Percentiles rank a stretch among this genome's conserved stretches.
These are phyloP conservation scores for Beauveria caledonica DNA, from an alignment of 2,329 filamentous ascomycete genomes.

Conservation along the genomic window DNA sequence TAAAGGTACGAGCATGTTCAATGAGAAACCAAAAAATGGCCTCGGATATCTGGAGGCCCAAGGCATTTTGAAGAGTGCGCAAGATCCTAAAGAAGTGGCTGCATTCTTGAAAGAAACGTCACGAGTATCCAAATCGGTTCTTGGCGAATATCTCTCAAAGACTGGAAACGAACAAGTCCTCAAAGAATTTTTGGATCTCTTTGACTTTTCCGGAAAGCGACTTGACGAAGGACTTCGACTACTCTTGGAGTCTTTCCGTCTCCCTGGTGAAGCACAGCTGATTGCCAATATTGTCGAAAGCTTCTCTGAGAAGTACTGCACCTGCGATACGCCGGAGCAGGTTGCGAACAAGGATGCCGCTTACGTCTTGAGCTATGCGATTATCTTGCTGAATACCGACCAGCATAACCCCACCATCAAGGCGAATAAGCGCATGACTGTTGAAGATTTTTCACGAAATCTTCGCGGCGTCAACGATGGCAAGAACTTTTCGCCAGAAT, in stretches of 20 bases:
- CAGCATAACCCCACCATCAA: conserved; percentile 91
- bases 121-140: conserved; percentile 77
- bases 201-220: conserved; percentile 78
- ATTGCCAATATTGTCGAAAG: conserved; percentile 87
- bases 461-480: conserved; percentile 83
- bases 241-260: conserved; percentile 83
- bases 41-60: conserved; percentile 78
- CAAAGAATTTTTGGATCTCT: conserved; percentile 74
- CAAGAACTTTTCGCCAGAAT: conserved; percentile 75
- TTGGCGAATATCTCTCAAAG: conserved; percentile 92
- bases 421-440: conserved; percentile 71
- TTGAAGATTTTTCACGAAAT: conserved; percentile 76
- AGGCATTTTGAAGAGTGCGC: conserved; percentile 71
- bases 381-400: conserved; percentile 96
- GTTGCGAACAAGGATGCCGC: conserved; percentile 81
- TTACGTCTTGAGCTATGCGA: conserved; percentile 87
- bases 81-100: conserved; percentile 71
- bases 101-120: conserved; percentile 80
- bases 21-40: conserved; percentile 85
- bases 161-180: conserved; percentile 79
- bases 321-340: conserved; percentile 58
- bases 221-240: conserved; percentile 84
- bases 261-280: conserved; percentile 85
- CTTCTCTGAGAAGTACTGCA: conserved; percentile 80
- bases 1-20: conserved; percentile 82